A percentile compares a stretch with the other conserved stretches of the same genome.
phyloP scores from a whole-genome alignment of 495 filamentous ascomycete genomes.

The Hapsidospora chrysogenum region DNA sequence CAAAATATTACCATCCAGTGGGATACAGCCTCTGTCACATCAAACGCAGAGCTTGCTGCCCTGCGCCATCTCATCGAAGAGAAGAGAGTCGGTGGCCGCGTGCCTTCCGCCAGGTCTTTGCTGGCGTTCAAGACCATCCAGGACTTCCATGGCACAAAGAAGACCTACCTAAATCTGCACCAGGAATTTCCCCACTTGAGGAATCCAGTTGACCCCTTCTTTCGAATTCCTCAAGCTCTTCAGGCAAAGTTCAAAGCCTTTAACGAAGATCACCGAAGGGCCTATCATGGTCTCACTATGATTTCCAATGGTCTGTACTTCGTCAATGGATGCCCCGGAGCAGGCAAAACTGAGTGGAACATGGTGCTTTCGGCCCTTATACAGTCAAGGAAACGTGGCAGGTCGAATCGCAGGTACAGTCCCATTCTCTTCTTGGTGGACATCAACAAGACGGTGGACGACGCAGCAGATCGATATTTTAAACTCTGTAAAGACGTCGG shows the following conservation, averaged over 20 bases:
- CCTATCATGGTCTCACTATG: slow-evolving; percentile 3
- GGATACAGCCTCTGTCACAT: neutral
- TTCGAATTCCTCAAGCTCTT: neutral
- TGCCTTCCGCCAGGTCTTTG: neutral
- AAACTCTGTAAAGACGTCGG: slow-evolving; percentile 11
- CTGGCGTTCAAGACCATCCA: neutral
- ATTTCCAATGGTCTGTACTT: slow-evolving; percentile 7
- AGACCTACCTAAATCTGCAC: neutral
- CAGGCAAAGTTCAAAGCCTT: neutral
- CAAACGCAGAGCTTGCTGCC: neutral
- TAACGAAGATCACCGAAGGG: neutral
- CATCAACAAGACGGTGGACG: slow-evolving; percentile 8
- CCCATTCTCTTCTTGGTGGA: slow-evolving; percentile 12
- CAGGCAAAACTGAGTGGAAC: slow-evolving; percentile 11
- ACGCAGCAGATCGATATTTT: slow-evolving; percentile 1
- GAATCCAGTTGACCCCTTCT: neutral
- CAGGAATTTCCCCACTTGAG: neutral
- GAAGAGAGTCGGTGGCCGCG: neutral
- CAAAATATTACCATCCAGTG: neutral
- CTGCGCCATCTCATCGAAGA: neutral
- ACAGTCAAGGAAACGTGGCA: neutral
- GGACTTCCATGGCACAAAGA: neutral
- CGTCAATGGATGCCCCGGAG: slow-evolving; percentile 11
- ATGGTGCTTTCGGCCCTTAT: slow-evolving; percentile 7
- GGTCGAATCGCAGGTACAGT: too few relatives aligned